Evolutionary conservation across 441 rosid genomes (phyloP).

Genomic region (Gossypium laxum): DNA sequence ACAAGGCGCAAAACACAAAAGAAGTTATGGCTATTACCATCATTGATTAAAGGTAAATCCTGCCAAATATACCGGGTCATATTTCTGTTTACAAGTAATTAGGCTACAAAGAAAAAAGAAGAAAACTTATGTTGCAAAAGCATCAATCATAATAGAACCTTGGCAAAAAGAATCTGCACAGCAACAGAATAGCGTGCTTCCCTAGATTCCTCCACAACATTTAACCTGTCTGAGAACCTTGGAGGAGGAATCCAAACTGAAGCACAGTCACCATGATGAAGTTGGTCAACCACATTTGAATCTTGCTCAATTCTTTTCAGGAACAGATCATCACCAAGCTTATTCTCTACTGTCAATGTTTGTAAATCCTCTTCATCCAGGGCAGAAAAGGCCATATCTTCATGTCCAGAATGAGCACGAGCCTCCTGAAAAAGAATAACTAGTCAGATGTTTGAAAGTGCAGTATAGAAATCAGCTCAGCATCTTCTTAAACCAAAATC

Average conservation of each 20-base stretch:
- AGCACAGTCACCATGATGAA: slow-evolving; percentile 47
- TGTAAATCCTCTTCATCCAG: slow-evolving; percentile 95
- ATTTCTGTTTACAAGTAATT: slow-evolving; percentile 6
- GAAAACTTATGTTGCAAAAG: not conserved
- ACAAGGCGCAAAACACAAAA: slow-evolving; percentile 86
- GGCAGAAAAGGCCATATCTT: slow-evolving; percentile 66
- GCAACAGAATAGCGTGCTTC: slow-evolving; percentile 68
- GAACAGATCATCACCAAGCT: slow-evolving; percentile 78
- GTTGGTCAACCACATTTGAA: slow-evolving; percentile 41
- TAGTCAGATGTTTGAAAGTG: slow-evolving; percentile 16
- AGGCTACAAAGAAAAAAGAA: not conserved
- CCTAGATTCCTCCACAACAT: slow-evolving; percentile 69
- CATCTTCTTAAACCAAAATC: not conserved
- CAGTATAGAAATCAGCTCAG: slow-evolving; percentile 2
- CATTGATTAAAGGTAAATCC: slow-evolving; percentile 75
- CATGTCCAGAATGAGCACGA: slow-evolving; percentile 33
- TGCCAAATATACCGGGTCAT: slow-evolving; percentile 28
- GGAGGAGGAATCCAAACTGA: slow-evolving; percentile 94
- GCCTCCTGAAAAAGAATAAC: slow-evolving; percentile 46
- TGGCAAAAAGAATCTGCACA: slow-evolving; percentile 80
- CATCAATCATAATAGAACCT: slow-evolving; percentile 38
- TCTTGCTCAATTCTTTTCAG: slow-evolving; percentile 67
- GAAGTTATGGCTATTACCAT: slow-evolving; percentile 84
- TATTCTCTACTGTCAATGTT: slow-evolving; percentile 72
- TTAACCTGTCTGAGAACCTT: slow-evolving; percentile 78